These are phyloP conservation scores for Metarhizium anisopliae DNA, from an alignment of 2,329 filamentous ascomycete genomes.

Conservation along the genomic window DNA sequence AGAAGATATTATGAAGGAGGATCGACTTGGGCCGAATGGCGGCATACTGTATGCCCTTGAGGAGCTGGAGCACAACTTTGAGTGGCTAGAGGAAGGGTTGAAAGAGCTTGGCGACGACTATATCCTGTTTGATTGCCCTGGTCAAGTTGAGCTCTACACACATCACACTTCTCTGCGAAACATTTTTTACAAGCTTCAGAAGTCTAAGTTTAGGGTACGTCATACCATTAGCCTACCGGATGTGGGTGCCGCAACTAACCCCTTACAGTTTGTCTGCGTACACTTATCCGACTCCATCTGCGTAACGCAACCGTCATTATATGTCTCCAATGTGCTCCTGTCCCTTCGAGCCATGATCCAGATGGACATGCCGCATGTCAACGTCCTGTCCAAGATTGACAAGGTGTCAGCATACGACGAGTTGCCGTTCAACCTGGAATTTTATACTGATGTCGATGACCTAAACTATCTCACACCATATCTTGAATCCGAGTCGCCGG, in stretches of 20 bases:
- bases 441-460: constrained; percentile 95
- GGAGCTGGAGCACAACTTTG: constrained; percentile 87
- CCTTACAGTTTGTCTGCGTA: constrained; percentile 71
- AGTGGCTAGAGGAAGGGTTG: constrained; percentile 79
- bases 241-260: constrained; percentile 19
- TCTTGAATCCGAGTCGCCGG: constrained; percentile 69
- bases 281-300: constrained; percentile 93
- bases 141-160: constrained; percentile 94
- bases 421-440: constrained; percentile 91
- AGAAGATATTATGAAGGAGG: constrained; percentile 90
- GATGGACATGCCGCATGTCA: constrained; percentile 92
- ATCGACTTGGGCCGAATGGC: constrained; percentile 85
- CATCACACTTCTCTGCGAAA: constrained; percentile 88
- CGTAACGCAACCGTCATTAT: constrained; percentile 85
- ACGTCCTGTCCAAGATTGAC: constrained; percentile 96
- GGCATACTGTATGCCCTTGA: constrained; percentile 89
- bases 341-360: constrained; percentile 95
- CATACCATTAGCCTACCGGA: background rate
- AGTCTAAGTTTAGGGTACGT: constrained; percentile 77
- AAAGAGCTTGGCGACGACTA: constrained; percentile 83
- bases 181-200: constrained; percentile 85
- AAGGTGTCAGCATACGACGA: constrained; percentile 78
- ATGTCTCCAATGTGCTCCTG: constrained; percentile 87
- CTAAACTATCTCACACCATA: constrained; percentile 74
- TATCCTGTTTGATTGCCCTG: constrained; percentile 89